Conservation (phyloP, 164 flowering plant genomes). For the Chimonanthus praecox region DNA sequence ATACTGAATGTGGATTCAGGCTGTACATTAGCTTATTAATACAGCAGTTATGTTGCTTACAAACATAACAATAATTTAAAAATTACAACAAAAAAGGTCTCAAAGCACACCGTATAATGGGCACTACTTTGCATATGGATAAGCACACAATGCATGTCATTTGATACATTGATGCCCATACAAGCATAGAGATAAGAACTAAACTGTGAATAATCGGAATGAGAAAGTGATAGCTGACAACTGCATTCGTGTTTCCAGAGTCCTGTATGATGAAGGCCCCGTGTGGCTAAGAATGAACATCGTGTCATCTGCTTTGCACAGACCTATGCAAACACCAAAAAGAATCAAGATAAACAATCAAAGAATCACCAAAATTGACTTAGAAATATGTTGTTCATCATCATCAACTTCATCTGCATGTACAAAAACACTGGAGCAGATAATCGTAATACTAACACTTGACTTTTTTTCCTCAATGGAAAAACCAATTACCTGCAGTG, state of each 20-base stretch:
- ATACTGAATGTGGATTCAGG: too few species aligned
- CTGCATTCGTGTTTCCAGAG: constrained; percentile 81
- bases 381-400: background rate
- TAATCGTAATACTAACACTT: background rate
- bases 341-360: background rate
- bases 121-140: background rate
- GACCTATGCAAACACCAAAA: background rate
- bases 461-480: background rate
- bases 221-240: constrained; percentile 35
- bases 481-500: constrained; percentile 37
- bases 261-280: constrained; percentile 57
- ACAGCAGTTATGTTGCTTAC: too few species aligned
- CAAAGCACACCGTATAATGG: too few species aligned
- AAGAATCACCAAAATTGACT: background rate
- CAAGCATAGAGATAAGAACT: constrained; percentile 2
- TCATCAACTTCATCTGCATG: background rate
- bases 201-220: constrained; percentile 38
- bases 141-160: background rate
- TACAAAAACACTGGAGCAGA: background rate
- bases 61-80: too few species aligned
- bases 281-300: constrained; percentile 61
- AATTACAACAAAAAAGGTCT: too few species aligned
- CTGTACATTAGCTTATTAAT: too few species aligned
- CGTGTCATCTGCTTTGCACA: constrained; percentile 40
- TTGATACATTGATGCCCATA: background rate